Evolutionary conservation across 108 stramenopile genomes (phyloP).

Genomic region (Pseudonitzschia multistriata): DNA sequence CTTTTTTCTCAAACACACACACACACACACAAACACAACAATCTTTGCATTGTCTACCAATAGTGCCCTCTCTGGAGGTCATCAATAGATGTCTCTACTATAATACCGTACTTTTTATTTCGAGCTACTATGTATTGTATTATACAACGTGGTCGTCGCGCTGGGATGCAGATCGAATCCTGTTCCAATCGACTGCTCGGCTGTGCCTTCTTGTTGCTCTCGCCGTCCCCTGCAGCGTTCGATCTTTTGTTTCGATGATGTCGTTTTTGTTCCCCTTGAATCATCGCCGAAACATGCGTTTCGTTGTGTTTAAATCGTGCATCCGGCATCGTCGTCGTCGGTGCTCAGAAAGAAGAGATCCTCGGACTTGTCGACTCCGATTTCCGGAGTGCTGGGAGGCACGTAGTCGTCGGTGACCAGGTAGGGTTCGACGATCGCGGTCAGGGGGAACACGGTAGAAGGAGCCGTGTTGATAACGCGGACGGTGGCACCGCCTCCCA

Average conservation of each 20-base stretch:
- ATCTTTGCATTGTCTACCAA: too few species aligned
- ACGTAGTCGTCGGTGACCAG: conserved; percentile 33
- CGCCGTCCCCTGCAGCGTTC: too few species aligned
- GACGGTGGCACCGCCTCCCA: conserved; percentile 50
- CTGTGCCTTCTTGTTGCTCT: too few species aligned
- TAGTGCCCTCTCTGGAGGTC: too few species aligned
- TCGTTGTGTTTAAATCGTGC: not conserved
- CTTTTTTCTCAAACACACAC: too few species aligned
- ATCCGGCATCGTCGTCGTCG: conserved; percentile 1
- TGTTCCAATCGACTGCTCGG: not conserved
- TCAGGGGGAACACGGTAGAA: conserved; percentile 56
- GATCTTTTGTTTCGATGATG: not conserved
- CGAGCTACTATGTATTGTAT: too few species aligned
- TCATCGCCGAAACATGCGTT: not conserved
- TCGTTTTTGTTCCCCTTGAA: not conserved
- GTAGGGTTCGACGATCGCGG: conserved; percentile 54
- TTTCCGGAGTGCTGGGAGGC: not conserved
- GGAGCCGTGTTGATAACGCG: conserved; percentile 59
- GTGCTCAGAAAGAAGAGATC: conserved; percentile 15
- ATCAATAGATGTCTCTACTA: too few species aligned
- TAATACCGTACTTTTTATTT: too few species aligned
- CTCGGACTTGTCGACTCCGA: not conserved
- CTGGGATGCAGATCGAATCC: too few species aligned
- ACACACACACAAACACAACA: too few species aligned
- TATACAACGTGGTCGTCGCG: too few species aligned